A percentile compares a stretch with the other conserved stretches of the same genome.
phyloP scores from a whole-genome alignment of 805 yeast species.

The Yamadazyma endophytica region DNA sequence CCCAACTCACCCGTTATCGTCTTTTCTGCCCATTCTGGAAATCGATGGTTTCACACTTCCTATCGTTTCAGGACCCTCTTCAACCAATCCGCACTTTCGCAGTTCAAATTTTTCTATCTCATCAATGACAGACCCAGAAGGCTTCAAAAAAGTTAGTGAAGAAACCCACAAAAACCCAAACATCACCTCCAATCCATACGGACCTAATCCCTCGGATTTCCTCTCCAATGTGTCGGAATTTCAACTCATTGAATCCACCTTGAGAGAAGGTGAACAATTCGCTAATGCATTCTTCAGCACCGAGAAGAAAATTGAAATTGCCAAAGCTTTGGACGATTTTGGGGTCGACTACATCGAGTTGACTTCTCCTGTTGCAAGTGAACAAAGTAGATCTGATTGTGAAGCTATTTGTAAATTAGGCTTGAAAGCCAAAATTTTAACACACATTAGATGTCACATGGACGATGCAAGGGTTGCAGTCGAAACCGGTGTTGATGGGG shows the following conservation, averaged over 20 bases:
- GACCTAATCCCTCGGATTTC: constrained; percentile 56
- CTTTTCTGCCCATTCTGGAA: too few species aligned
- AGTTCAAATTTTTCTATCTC: too few species aligned
- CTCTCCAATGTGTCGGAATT: constrained; percentile 52
- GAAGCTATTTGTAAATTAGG: constrained; percentile 59
- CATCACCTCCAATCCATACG: constrained; percentile 45
- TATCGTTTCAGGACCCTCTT: too few species aligned
- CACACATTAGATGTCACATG: constrained; percentile 61
- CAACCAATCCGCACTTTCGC: too few species aligned
- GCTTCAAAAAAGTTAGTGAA: constrained; percentile 34
- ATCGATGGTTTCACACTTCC: too few species aligned
- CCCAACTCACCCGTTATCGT: too few species aligned
- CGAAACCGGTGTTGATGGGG: constrained; percentile 62
- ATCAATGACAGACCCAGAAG: constrained; percentile 29
- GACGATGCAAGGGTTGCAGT: constrained; percentile 58
- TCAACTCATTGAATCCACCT: constrained; percentile 53
- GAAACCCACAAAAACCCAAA: constrained; percentile 23
- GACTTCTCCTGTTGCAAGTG: constrained; percentile 58
- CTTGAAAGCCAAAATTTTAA: constrained; percentile 52
- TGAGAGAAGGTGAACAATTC: constrained; percentile 63
- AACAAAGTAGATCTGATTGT: constrained; percentile 53
- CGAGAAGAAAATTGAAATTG: constrained; percentile 54
- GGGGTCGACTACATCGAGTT: constrained; percentile 60
- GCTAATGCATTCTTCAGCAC: constrained; percentile 59
- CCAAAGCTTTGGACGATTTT: constrained; percentile 57